Evolutionary conservation across 176 grass and related monocot genomes (phyloP).

Genomic region (Melocanna baccifera): DNA sequence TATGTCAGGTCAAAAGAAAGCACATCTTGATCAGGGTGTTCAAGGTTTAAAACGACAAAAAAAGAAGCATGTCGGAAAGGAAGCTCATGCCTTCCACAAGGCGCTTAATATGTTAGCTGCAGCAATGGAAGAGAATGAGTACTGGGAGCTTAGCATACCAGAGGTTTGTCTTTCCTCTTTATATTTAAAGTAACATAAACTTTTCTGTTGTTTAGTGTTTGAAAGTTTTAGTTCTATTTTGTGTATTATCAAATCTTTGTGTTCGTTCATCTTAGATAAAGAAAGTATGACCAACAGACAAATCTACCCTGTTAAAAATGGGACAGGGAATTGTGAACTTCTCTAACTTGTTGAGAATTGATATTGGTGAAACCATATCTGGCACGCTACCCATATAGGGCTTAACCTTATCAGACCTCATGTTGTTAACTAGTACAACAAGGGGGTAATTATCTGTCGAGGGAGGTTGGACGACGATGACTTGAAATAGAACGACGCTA

Average conservation of each 20-base stretch:
- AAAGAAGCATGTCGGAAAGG: slow-evolving; percentile 52
- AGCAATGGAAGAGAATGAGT: slow-evolving; percentile 86
- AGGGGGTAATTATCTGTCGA: too few relatives aligned
- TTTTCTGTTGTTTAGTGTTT: neutral
- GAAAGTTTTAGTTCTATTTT: slow-evolving; percentile 22
- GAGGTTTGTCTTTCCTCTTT: slow-evolving; percentile 61
- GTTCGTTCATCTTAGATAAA: neutral
- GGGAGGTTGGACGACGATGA: too few relatives aligned
- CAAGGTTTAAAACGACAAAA: slow-evolving; percentile 38
- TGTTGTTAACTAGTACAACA: too few relatives aligned
- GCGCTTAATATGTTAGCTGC: slow-evolving; percentile 52
- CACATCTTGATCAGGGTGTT: slow-evolving; percentile 32
- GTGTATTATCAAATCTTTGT: neutral
- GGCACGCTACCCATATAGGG: neutral
- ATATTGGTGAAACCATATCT: slow-evolving; percentile 13
- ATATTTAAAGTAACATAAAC: slow-evolving; percentile 19
- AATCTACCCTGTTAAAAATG: neutral
- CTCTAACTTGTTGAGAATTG: slow-evolving; percentile 2
- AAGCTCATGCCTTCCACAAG: slow-evolving; percentile 49
- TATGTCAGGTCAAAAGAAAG: slow-evolving; percentile 44
- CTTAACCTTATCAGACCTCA: slow-evolving; percentile 12
- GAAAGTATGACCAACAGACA: neutral
- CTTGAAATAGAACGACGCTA: too few relatives aligned
- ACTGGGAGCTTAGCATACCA: slow-evolving; percentile 75
- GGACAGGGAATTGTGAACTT: neutral